Conservation (phyloP, 73 alveolate genomes). For the Paramecium sonneborni region DNA sequence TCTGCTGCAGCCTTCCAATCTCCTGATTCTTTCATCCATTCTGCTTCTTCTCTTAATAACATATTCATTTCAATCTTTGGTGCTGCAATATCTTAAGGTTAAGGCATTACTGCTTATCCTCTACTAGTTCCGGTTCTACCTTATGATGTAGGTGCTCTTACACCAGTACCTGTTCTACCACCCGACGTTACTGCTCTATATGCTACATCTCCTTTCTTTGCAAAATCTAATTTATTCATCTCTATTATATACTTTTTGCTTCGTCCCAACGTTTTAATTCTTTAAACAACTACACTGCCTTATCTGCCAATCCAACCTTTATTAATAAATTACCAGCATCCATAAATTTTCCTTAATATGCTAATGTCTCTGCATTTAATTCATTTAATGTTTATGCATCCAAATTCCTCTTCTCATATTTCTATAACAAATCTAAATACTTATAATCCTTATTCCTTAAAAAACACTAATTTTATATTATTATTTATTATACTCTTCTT, state of each 20-base stretch:
- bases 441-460: conserved; percentile 33
- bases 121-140: neutral
- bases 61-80: conserved; percentile 45
- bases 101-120: neutral
- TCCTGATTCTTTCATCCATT: conserved; percentile 52
- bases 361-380: conserved; percentile 32
- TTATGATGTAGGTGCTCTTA: neutral
- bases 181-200: neutral
- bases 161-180: conserved; percentile 43
- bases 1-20: conserved; percentile 62
- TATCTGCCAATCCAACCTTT: conserved; percentile 37
- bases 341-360: conserved; percentile 32
- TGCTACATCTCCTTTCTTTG: neutral
- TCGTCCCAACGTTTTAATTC: conserved; percentile 51
- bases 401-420: conserved; percentile 14
- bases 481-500: conserved; percentile 29
- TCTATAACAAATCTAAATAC: neutral
- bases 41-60: conserved; percentile 35
- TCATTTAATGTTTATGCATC: neutral
- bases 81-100: conserved; percentile 5
- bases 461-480: neutral
- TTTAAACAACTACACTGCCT: neutral
- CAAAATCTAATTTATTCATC: neutral
- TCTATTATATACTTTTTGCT: neutral
- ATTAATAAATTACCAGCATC: conserved; percentile 52